phyloP scores from a whole-genome alignment of 2,329 filamentous ascomycete genomes.

The Thielaviopsis ethacetica region DNA sequence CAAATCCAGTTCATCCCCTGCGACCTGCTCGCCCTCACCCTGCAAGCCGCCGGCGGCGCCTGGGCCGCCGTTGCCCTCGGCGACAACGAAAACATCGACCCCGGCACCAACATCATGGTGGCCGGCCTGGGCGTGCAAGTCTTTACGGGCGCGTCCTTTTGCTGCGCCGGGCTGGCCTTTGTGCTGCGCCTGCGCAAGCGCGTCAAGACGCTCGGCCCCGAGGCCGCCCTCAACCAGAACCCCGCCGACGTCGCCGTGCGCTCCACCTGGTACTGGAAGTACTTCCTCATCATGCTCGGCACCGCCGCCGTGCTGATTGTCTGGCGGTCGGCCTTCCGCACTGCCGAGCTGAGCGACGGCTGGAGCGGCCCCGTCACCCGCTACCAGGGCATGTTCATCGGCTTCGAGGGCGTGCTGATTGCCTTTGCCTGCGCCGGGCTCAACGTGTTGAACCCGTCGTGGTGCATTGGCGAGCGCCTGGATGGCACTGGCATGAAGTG shows the following conservation, averaged over 20 bases:
- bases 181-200: conserved; percentile 24
- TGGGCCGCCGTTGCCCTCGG: conserved; percentile 24
- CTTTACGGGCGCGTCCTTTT: conserved; percentile 29
- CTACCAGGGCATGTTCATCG: conserved; percentile 38
- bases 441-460: conserved; percentile 28
- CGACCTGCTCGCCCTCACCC: conserved; percentile 32
- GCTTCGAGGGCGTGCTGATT: conserved; percentile 39
- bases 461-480: conserved; percentile 18
- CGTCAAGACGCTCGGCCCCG: conserved; percentile 19
- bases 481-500: conserved; percentile 14
- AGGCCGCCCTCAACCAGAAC: conserved; percentile 23
- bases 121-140: conserved; percentile 36
- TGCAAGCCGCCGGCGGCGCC: conserved; percentile 35
- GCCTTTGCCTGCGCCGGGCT: conserved; percentile 28
- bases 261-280: conserved; percentile 28
- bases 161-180: conserved; percentile 26
- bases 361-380: conserved; percentile 43
- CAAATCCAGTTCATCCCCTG: conserved; percentile 28
- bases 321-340: conserved; percentile 46
- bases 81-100: conserved; percentile 30
- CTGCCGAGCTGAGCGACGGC: conserved; percentile 47
- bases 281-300: conserved; percentile 37
- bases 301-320: conserved; percentile 48
- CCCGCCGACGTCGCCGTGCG: conserved; percentile 23
- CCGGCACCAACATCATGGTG: conserved; percentile 49